These are phyloP conservation scores for Aspergillus sclerotioniger DNA, from an alignment of 495 filamentous ascomycete species.

Conservation along the genomic window DNA sequence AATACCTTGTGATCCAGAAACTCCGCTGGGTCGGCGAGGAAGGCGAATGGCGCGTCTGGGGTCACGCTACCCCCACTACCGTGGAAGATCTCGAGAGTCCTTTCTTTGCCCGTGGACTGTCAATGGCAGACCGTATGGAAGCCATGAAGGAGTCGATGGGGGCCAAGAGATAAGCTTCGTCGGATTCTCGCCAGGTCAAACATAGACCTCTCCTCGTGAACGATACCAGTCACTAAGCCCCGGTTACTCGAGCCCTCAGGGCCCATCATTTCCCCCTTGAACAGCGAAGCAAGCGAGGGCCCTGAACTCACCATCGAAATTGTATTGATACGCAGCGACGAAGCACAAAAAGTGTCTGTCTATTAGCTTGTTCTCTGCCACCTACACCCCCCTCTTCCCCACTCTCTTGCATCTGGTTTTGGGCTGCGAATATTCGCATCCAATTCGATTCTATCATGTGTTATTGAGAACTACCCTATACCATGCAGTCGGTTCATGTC, in stretches of 20 bases:
- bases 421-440: background rate
- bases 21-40: conserved; percentile 54
- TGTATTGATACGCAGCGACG: background rate
- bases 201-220: too few relatives aligned
- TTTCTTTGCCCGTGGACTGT: conserved; percentile 33
- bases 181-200: too few relatives aligned
- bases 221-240: too few relatives aligned
- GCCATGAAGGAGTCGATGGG: conserved; percentile 31
- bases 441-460: background rate
- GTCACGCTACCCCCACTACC: conserved; percentile 60
- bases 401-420: background rate
- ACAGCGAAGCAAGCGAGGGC: background rate
- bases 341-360: background rate
- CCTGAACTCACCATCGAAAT: background rate
- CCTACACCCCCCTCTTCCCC: background rate
- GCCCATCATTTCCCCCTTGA: background rate
- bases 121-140: conserved; percentile 32
- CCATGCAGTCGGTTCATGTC: background rate
- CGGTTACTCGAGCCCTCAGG: background rate
- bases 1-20: conserved; percentile 79
- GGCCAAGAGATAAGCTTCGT: conserved; percentile 15
- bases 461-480: background rate
- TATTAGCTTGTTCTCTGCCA: background rate
- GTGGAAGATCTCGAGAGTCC: conserved; percentile 43
- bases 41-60: conserved; percentile 74